phyloP scores from a whole-genome alignment of 2,329 filamentous ascomycete species.

The Moelleriella libera region DNA sequence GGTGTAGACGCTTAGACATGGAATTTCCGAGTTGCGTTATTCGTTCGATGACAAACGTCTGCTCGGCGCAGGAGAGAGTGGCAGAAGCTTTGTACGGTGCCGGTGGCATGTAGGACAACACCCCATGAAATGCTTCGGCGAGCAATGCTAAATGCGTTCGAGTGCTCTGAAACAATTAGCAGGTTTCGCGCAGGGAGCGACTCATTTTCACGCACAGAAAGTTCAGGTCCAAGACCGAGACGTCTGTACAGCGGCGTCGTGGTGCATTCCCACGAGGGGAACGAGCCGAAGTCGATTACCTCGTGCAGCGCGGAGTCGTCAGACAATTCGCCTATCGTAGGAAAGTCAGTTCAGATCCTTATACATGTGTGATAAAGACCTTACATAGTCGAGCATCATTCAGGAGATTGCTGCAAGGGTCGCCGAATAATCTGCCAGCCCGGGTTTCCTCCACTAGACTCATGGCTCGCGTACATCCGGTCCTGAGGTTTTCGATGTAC shows the following conservation, averaged over 20 bases:
- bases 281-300: slow-evolving; percentile 36
- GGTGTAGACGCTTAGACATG: slow-evolving; percentile 23
- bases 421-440: slow-evolving; percentile 27
- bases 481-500: slow-evolving; percentile 27
- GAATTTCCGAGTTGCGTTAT: slow-evolving; percentile 27
- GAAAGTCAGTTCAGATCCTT: not conserved
- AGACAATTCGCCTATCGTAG: slow-evolving; percentile 22
- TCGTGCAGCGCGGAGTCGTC: slow-evolving; percentile 25
- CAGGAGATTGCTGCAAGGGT: slow-evolving; percentile 24
- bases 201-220: slow-evolving; percentile 27
- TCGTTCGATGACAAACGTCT: slow-evolving; percentile 27
- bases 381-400: slow-evolving; percentile 31
- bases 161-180: slow-evolving; percentile 16
- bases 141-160: slow-evolving; percentile 35
- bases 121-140: slow-evolving; percentile 36
- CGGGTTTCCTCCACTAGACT: slow-evolving; percentile 36
- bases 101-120: slow-evolving; percentile 32
- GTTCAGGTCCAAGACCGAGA: slow-evolving; percentile 34
- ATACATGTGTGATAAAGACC: slow-evolving; percentile 7
- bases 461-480: slow-evolving; percentile 38
- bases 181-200: not conserved
- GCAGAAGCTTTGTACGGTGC: slow-evolving; percentile 33
- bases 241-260: slow-evolving; percentile 25
- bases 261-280: slow-evolving; percentile 30
- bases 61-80: slow-evolving; percentile 24